Evolutionary conservation across 2,329 filamentous ascomycete genomes (phyloP), one percentile per base, ranked within the genome.

Genomic region (Botrytis sinoallii): DNA sequence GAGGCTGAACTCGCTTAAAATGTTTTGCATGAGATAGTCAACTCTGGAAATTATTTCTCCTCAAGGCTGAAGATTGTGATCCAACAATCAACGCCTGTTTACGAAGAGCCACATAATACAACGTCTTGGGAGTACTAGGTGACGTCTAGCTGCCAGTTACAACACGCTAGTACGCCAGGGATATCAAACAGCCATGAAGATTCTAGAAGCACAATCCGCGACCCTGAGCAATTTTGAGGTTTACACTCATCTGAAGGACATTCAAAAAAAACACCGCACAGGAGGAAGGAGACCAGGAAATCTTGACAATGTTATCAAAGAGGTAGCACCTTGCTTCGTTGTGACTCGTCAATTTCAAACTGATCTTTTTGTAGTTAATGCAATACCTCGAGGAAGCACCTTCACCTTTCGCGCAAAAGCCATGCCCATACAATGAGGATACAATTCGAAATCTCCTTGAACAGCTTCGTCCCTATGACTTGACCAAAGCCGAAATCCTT

Each of bases 191-290:
- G 32, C 32, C 40, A 80, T 91, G 89, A 91, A 93, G 87, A 88
- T 94, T 79, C 83, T 93, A 78, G 91, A 92, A 79, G 85, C 91
- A 4, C 91, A 93, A 80, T 89, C 89, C 44, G 91, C 90, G 8
- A 86, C 91, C 60, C 85, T 94, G 79, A 89, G 89, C 81, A 94
- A 94, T 82, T 91, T 88, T 76, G 92, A 94, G 84, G 91, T 94
- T 76, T 90, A 90, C 78, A 85, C 87, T 73, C 91, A 93, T 78
- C 83, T 94, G 57, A 83, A 83, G 9, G 86, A 90, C 65, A 87
- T 89, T 79, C 85, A 85, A 70, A 82, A 16, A 10, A 73, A 73
- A 70, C 64, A 57, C 32, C 55, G 71, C 25, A 70, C 44, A 14
- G 70, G 70, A 72, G 70, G 70, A 44, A 72, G 70, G 67, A 72